Base-by-base conservation (phyloP, 2,329 filamentous ascomycete genomes). In the Colletotrichum filicis region DNA sequence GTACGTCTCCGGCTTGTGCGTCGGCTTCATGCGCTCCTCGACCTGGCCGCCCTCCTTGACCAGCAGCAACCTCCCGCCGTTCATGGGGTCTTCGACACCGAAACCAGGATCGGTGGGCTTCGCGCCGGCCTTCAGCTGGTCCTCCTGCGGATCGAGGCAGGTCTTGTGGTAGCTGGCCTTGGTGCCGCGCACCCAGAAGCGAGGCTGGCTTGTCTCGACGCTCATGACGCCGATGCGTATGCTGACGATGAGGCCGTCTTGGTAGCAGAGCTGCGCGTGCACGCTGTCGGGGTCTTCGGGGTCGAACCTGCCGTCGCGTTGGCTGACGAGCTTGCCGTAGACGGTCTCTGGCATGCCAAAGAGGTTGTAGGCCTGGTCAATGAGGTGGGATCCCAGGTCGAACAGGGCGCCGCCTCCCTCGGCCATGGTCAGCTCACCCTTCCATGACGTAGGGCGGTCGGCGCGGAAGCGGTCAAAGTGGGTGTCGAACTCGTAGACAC, bases 401-500 rank as follows among this genome's bases (percentile, higher is more conserved):
- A 92, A 95, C 26, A 95, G 84, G 26, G 86, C 91, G 46, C 92
- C 92, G 52, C 92, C 91, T 12, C 91, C 93, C 19, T 91, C 86
- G 22, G 83, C 80, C 78, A 92, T 88, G 35, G 86, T 82, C 66
- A 93, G 85, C 16, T 80, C 81, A 52, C 87, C 89, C 85, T 95
- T 95, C 94, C 94, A 96, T 62, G 84, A 87, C 69, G 85, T 79
- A 28, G 91, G 89, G 52, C 87, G 85, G 35, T 87, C 85, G 16
- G 92, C 86, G 22, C 91, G 89, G 83, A 93, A 92, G 22, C 94
- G 90, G 81, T 96, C 94, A 79, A 95, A 95, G 83, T 95, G 93
- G 26, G 92, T 93, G 81, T 95, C 90, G 78, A 93, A 94, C 83
- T 96, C 93, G 66, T 93, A 88, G 52, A 95, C 83, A n/a, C 93